phyloP scores from a whole-genome alignment of 768 basidiomycete species.

The Clitopilus hobsonii region DNA sequence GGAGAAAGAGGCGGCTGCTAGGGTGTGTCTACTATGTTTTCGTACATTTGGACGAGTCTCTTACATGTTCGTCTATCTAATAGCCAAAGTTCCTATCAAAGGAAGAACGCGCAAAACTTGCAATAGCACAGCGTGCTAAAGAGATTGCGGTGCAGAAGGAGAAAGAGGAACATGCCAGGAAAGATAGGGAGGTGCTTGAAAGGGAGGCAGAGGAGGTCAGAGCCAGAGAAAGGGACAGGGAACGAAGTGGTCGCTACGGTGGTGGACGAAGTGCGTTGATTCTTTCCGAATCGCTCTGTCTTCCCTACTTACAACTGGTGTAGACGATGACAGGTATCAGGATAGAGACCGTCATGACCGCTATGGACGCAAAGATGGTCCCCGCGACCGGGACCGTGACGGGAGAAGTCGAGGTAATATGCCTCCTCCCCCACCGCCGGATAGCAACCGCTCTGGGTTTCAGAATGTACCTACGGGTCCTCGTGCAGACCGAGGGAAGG shows the following conservation, averaged over 20 bases:
- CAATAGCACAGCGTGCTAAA: conserved; percentile 80
- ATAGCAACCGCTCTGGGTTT: conserved; percentile 36
- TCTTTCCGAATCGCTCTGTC: conserved; percentile 13
- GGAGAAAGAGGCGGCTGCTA: conserved; percentile 87
- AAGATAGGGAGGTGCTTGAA: conserved; percentile 71
- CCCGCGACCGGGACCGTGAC: conserved; percentile 37
- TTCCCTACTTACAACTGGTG: conserved; percentile 8
- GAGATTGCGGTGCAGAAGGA: conserved; percentile 76
- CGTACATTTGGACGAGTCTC: neutral
- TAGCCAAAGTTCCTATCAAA: conserved; percentile 95
- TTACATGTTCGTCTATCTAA: conserved; percentile 1
- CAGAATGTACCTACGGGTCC: conserved; percentile 82
- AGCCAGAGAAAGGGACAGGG: conserved; percentile 41
- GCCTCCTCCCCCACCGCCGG: conserved; percentile 27
- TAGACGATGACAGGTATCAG: conserved; percentile 54
- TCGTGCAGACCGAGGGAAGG: conserved; percentile 64
- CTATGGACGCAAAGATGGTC: conserved; percentile 23
- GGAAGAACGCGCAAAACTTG: conserved; percentile 85
- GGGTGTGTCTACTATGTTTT: conserved; percentile 41
- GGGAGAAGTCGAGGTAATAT: conserved; percentile 32
- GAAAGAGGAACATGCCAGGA: conserved; percentile 53
- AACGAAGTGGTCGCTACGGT: conserved; percentile 33
- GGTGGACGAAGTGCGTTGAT: conserved; percentile 24
- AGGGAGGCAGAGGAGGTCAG: conserved; percentile 66
- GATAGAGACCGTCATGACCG: conserved; percentile 32